Evolutionary conservation across 495 filamentous ascomycete genomes (phyloP), one percentile per base, ranked within the genome.

Genomic region (Penicillium odoratum): DNA sequence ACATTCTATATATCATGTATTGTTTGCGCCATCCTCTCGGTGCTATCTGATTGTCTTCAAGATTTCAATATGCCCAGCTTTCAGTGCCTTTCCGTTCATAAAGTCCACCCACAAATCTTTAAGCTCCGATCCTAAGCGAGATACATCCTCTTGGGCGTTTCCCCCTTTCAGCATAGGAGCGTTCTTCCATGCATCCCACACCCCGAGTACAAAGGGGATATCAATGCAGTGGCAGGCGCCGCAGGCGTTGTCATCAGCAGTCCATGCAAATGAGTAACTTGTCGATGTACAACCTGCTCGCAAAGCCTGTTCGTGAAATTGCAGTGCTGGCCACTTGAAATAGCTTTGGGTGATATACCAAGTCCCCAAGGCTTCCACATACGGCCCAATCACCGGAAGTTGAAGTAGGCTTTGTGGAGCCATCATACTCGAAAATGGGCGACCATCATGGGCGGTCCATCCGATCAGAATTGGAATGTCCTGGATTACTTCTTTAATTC

Each of bases 311-410:
- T 60, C 18, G 29, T 46, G 48, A 13, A 60, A 60, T 1, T 42
- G 29, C 25, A 46, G 52, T 21, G 53, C 51, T 42, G 58, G 58
- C 40, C 53, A 51, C 30, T 60, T 55, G 40, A 60, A 60, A n/a
- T 56, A 60, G 47, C 48, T 60, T 18, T 60, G 52, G 11, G 58
- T 51, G 10, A 60, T 56, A 18, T 56, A 60, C 58, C 58, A 55
- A 13, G 48, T 52, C 6, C 40, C 48, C 3, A 56, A 13, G 15
- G 47, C 33, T 48, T 56, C 57, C 28, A 59, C 18, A 30, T 49
- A 59, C 10, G 57, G 7, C 10, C 57, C 57, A 11, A 59, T 18
- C 11, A 59, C 5, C 2, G 57, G 57, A 8, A 59, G 40, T 30
- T 56, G 40, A 26, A 56, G 47, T 18, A 56, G n/a, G 30, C 33